Evolutionary conservation across 2,329 filamentous ascomycete species (phyloP).

Genomic region (Aspergillus sp.): DNA sequence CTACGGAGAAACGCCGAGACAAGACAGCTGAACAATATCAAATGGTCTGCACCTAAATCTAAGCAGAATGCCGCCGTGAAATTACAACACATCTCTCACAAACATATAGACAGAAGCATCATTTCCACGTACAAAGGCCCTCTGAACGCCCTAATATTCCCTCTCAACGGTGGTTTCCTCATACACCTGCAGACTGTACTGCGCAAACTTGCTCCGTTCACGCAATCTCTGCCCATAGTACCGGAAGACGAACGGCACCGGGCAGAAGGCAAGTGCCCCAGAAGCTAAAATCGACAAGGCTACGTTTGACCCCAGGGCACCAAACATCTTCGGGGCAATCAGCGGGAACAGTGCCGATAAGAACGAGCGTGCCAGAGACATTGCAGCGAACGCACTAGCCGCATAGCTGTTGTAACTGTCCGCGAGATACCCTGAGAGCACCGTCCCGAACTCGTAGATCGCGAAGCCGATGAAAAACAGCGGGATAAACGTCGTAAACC

Average conservation of each 20-base stretch:
- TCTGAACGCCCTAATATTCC: neutral
- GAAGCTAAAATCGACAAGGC: slow-evolving; percentile 43
- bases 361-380: slow-evolving; percentile 41
- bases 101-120: neutral
- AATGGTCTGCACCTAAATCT: neutral
- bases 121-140: neutral
- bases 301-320: slow-evolving; percentile 38
- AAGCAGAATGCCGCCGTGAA: neutral
- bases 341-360: slow-evolving; percentile 43
- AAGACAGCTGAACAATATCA: neutral
- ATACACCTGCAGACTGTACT: slow-evolving; percentile 28
- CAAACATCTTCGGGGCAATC: slow-evolving; percentile 44
- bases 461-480: slow-evolving; percentile 50
- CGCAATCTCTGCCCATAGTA: slow-evolving; percentile 40
- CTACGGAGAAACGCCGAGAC: neutral
- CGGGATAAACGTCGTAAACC: slow-evolving; percentile 42
- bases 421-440: slow-evolving; percentile 45
- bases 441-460: slow-evolving; percentile 47
- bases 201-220: slow-evolving; percentile 38
- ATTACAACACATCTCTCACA: neutral
- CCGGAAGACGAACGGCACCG: slow-evolving; percentile 38
- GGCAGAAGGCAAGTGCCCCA: slow-evolving; percentile 44
- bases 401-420: slow-evolving; percentile 48
- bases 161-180: slow-evolving; percentile 12
- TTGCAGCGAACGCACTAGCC: slow-evolving; percentile 45